phyloP scores from a whole-genome alignment of 306 rosid species.

The Lupinus albus region DNA sequence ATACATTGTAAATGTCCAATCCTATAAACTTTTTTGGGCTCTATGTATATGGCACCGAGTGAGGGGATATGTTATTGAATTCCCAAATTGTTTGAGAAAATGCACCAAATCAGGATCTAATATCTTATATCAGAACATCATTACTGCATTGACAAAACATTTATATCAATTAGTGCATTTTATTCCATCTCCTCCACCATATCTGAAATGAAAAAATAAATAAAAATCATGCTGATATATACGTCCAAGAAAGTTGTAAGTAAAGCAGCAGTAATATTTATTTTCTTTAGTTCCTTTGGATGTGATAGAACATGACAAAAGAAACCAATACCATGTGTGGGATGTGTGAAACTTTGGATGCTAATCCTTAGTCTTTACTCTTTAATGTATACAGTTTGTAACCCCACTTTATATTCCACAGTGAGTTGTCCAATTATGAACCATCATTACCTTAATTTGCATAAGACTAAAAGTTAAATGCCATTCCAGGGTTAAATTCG shows the following conservation, averaged over 20 bases:
- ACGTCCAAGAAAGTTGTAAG: slow-evolving; percentile 20
- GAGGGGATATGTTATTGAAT: no score
- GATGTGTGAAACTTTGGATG: slow-evolving; percentile 34
- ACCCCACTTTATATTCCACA: slow-evolving; percentile 38
- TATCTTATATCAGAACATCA: slow-evolving; percentile 36
- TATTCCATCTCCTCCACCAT: neutral
- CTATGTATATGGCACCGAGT: no score
- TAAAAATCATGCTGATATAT: neutral
- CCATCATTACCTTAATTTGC: slow-evolving; percentile 46
- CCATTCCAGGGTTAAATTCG: slow-evolving; percentile 41
- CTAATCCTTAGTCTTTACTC: slow-evolving; percentile 20
- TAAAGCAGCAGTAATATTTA: slow-evolving; percentile 30
- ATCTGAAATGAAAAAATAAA: slow-evolving; percentile 6
- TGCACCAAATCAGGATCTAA: no score
- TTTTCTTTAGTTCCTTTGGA: slow-evolving; percentile 33
- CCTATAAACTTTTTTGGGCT: no score
- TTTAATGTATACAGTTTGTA: neutral
- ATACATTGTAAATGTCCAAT: no score
- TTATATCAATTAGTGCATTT: slow-evolving; percentile 7
- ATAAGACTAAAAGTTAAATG: slow-evolving; percentile 31
- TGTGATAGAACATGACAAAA: slow-evolving; percentile 46
- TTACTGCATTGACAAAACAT: slow-evolving; percentile 27
- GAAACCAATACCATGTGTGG: slow-evolving; percentile 50
- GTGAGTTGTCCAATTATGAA: slow-evolving; percentile 60
- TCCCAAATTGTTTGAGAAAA: no score